These are phyloP conservation scores for Nakazawaea ambrosiae DNA, from an alignment of 805 yeast species.

Conservation along the genomic window DNA sequence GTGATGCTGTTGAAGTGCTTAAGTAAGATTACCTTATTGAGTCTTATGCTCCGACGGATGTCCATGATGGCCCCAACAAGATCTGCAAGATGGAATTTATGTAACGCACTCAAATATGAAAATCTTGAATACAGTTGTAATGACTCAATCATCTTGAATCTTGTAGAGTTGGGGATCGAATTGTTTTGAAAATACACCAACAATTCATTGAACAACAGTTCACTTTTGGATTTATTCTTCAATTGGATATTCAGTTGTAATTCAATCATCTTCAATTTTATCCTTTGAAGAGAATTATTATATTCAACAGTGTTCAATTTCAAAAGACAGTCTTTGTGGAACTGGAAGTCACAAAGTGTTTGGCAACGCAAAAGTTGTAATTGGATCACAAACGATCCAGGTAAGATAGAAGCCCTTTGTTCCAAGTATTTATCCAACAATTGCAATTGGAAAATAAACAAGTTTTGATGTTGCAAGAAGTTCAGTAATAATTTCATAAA, in stretches of 20 bases:
- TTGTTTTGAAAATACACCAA: slow-evolving; percentile 12
- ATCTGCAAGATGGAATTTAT: slow-evolving; percentile 17
- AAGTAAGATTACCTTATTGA: slow-evolving; percentile 46
- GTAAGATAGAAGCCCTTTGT: slow-evolving; percentile 2
- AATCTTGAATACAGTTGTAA: slow-evolving; percentile 28
- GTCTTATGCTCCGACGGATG: slow-evolving; percentile 40
- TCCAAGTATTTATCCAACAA: neutral
- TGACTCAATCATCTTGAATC: slow-evolving; percentile 18
- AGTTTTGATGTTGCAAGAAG: slow-evolving; percentile 19
- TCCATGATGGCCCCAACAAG: slow-evolving; percentile 28
- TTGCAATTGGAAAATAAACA: neutral
- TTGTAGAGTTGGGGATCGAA: neutral
- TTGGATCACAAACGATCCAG: no score
- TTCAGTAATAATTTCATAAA: slow-evolving; percentile 20
- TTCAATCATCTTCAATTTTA: no score
- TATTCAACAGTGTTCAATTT: no score
- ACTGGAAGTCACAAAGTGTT: no score
- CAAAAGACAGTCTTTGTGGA: no score
- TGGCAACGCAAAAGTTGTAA: no score
- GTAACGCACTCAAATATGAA: slow-evolving; percentile 24
- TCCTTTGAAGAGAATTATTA: no score
- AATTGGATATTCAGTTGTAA: no score
- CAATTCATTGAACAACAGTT: slow-evolving; percentile 12
- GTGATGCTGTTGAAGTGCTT: slow-evolving; percentile 23
- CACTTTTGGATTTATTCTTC: no score